Percentiles rank a stretch among this genome's conserved stretches.
These are phyloP conservation scores for Rhizoclosmatium sp. DNA, from an alignment of 192 early-diverging fungal species.

Conservation along the genomic window DNA sequence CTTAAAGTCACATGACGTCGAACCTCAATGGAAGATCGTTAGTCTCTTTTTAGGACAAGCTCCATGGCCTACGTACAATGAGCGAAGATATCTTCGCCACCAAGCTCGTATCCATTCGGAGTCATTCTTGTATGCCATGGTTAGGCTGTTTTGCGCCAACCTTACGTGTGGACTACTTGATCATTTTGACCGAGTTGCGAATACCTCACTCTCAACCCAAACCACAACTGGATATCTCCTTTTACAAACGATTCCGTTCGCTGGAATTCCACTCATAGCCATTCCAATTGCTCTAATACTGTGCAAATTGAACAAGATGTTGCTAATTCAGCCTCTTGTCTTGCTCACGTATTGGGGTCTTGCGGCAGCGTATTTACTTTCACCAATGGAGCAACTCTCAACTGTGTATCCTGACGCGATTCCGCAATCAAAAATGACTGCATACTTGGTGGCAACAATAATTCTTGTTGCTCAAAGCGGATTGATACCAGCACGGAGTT, in stretches of 20 bases:
- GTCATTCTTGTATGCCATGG: background rate
- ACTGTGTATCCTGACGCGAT: slow-evolving; percentile 16
- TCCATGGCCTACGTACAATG: slow-evolving; percentile 35
- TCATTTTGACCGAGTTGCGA: slow-evolving; percentile 23
- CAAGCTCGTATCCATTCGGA: slow-evolving; percentile 14
- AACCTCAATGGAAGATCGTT: slow-evolving; percentile 14
- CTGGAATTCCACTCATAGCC: slow-evolving; percentile 14
- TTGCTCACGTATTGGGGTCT: slow-evolving; percentile 22
- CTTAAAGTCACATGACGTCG: slow-evolving; percentile 15
- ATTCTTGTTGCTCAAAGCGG: slow-evolving; percentile 2
- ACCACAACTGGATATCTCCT: slow-evolving; percentile 8
- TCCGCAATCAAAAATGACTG: slow-evolving; percentile 32
- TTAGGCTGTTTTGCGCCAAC: background rate
- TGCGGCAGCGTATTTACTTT: slow-evolving; percentile 29
- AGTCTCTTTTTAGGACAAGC: slow-evolving; percentile 32
- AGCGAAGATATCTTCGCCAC: slow-evolving; percentile 21
- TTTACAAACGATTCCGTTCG: slow-evolving; percentile 21
- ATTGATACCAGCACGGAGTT: slow-evolving; percentile 27
- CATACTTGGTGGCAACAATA: slow-evolving; percentile 24
- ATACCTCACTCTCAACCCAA: background rate
- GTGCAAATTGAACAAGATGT: background rate
- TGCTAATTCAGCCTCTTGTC: slow-evolving; percentile 24
- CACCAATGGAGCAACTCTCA: slow-evolving; percentile 33
- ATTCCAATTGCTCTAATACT: background rate
- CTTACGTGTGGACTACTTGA: background rate